These are phyloP conservation scores for Elaeis guineensis DNA, from an alignment of 176 grass and related monocot genomes.

Conservation along the genomic window DNA sequence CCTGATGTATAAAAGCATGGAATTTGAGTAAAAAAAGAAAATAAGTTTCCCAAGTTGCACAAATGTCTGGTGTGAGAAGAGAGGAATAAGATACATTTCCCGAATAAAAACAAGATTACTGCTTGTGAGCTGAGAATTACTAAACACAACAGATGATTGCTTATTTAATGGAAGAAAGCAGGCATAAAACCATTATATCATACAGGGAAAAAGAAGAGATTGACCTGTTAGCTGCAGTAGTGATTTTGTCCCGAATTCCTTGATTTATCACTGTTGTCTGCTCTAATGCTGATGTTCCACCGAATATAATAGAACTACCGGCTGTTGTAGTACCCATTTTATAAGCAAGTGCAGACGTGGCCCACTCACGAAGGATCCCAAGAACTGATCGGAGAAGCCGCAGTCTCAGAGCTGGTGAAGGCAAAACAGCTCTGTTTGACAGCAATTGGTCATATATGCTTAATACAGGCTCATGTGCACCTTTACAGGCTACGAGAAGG, in stretches of 20 bases:
- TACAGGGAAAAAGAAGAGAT: background rate
- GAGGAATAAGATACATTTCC: no score
- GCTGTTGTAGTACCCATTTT: background rate
- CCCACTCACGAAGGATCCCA: constrained; percentile 1
- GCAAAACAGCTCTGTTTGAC: constrained; percentile 1
- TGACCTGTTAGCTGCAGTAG: constrained; percentile 3
- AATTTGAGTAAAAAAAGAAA: no score
- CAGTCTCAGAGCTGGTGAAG: background rate
- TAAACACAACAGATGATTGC: no score
- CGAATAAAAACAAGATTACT: no score
- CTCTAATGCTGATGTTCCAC: background rate
- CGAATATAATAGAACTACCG: no score
- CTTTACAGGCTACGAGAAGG: constrained; percentile 1
- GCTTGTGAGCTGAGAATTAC: no score
- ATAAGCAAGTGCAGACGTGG: background rate
- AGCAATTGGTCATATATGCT: constrained; percentile 5
- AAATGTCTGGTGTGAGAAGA: no score
- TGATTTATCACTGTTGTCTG: background rate
- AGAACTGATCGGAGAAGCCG: constrained; percentile 5
- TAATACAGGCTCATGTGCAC: constrained; percentile 4
- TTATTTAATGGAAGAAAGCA: background rate
- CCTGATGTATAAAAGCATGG: no score
- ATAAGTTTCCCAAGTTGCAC: no score
- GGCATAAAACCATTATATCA: background rate
- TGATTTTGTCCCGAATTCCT: constrained; percentile 4